Conservation (phyloP, 345 rosid genomes). For the Boechera retrofracta region DNA sequence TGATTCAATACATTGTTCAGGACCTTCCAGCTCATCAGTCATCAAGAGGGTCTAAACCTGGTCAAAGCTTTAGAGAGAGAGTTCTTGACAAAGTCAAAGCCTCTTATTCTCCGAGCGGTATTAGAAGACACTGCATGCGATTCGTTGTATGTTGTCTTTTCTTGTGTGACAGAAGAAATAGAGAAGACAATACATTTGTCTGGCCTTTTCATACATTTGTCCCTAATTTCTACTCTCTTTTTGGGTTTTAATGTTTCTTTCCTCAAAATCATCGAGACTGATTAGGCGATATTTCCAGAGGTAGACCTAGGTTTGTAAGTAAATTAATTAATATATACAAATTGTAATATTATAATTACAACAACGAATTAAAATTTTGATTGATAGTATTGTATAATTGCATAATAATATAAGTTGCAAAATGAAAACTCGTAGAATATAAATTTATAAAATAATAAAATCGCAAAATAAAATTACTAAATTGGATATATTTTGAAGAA, state of each 20-base stretch:
- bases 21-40: background rate
- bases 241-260: background rate
- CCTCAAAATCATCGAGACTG: constrained; percentile 35
- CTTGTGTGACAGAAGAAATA: constrained; percentile 17
- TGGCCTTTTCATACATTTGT: constrained; percentile 28
- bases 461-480: too few species aligned
- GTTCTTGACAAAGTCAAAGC: background rate
- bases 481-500: too few species aligned
- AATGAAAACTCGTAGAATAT: too few species aligned
- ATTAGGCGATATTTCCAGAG: background rate
- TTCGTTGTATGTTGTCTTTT: constrained; percentile 10
- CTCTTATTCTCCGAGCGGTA: background rate
- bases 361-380: background rate
- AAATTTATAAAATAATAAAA: too few species aligned
- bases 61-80: background rate
- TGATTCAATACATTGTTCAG: background rate
- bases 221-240: background rate
- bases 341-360: background rate
- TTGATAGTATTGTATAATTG: too few species aligned
- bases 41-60: background rate
- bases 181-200: constrained; percentile 32
- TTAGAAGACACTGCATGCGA: constrained; percentile 12
- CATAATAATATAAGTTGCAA: too few species aligned
- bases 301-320: background rate
- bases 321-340: background rate